These are phyloP conservation scores for Starmerella vitae DNA, from an alignment of 805 yeast species.

Conservation along the genomic window DNA sequence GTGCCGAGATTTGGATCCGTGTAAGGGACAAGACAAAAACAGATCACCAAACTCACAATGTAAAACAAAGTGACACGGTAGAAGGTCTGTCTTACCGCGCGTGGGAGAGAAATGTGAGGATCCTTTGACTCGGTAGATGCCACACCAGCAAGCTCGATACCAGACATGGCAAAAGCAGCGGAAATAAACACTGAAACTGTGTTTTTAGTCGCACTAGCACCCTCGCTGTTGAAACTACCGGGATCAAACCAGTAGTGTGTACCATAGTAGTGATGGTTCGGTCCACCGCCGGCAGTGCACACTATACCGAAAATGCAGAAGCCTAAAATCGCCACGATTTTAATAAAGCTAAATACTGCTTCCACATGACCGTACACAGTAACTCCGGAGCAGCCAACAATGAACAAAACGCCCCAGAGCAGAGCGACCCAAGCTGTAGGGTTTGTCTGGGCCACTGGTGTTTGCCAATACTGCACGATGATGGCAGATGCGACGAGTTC, in stretches of 20 bases:
- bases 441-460: slow-evolving; percentile 30
- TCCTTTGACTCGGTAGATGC: slow-evolving; percentile 64
- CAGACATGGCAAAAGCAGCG: slow-evolving; percentile 66
- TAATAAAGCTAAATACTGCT: slow-evolving; percentile 43
- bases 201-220: slow-evolving; percentile 50
- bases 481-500: slow-evolving; percentile 54
- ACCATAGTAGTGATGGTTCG: slow-evolving; percentile 42
- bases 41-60: slow-evolving; percentile 40
- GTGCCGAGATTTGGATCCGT: slow-evolving; percentile 36
- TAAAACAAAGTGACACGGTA: slow-evolving; percentile 66
- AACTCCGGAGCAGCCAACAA: slow-evolving; percentile 44
- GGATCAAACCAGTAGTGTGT: slow-evolving; percentile 49
- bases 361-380: slow-evolving; percentile 56
- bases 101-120: slow-evolving; percentile 53
- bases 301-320: slow-evolving; percentile 49
- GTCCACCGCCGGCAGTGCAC: slow-evolving; percentile 45
- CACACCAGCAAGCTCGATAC: slow-evolving; percentile 57
- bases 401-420: slow-evolving; percentile 37
- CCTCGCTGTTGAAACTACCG: slow-evolving; percentile 32
- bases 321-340: slow-evolving; percentile 46
- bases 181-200: slow-evolving; percentile 52
- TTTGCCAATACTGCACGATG: slow-evolving; percentile 41
- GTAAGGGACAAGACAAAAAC: slow-evolving; percentile 58
- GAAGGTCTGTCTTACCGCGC: slow-evolving; percentile 65
- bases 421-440: slow-evolving; percentile 47